Evolutionary conservation across 306 rosid species (phyloP).

Genomic region (Dryas alaskensis): DNA sequence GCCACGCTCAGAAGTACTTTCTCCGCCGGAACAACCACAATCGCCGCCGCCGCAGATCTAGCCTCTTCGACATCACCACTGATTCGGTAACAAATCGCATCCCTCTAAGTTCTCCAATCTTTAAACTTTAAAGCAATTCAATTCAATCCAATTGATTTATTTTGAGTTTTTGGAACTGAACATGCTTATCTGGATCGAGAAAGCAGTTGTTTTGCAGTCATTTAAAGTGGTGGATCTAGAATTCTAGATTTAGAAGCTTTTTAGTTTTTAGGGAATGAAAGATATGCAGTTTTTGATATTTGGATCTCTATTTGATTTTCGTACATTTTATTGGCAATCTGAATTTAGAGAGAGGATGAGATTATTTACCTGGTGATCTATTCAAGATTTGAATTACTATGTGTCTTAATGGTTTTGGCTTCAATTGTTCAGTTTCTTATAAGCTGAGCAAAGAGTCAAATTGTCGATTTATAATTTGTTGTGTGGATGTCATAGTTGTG

Average conservation of each 20-base stretch:
- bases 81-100: conserved; percentile 57
- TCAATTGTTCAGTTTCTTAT: background rate
- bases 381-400: background rate
- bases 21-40: conserved; percentile 87
- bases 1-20: conserved; percentile 97
- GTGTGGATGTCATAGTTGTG: background rate
- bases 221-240: too few relatives aligned
- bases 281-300: background rate
- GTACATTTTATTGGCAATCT: background rate
- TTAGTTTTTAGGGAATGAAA: background rate
- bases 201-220: background rate
- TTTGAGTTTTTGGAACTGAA: background rate
- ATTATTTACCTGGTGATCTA: background rate
- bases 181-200: background rate
- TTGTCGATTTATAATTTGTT: background rate
- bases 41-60: conserved; percentile 99
- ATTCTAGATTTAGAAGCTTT: background rate
- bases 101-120: background rate
- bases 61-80: conserved; percentile 95
- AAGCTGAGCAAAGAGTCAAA: too few relatives aligned
- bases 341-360: background rate
- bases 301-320: background rate
- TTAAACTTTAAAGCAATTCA: background rate
- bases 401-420: background rate
- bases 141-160: background rate